phyloP scores from a whole-genome alignment of 306 rosid species.

The Mucuna pruriens region DNA sequence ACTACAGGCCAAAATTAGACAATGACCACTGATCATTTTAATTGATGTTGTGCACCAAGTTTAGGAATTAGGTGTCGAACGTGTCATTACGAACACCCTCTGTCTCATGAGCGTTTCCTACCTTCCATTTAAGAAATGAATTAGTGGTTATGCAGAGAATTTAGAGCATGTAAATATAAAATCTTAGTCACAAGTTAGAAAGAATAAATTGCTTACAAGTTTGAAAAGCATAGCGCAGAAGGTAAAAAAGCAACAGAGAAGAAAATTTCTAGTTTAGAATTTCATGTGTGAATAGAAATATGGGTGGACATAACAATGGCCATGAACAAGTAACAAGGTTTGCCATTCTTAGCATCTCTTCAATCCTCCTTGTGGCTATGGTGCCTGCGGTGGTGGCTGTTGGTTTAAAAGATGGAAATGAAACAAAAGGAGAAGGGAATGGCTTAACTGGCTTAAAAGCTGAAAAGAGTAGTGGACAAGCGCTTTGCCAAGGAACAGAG shows the following conservation, averaged over 20 bases:
- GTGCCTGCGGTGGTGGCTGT: slow-evolving; percentile 3
- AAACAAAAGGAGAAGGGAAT: background rate
- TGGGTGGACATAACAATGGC: background rate
- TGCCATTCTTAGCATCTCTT: slow-evolving; percentile 28
- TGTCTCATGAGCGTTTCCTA: too few relatives aligned
- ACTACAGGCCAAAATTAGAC: background rate
- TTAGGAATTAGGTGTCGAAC: slow-evolving; percentile 4
- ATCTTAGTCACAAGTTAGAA: too few relatives aligned
- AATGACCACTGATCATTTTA: background rate
- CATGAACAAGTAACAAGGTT: background rate
- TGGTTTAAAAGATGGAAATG: background rate
- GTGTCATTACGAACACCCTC: background rate
- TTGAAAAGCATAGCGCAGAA: too few relatives aligned
- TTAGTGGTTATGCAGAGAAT: too few relatives aligned
- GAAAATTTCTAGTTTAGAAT: too few relatives aligned
- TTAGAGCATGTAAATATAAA: too few relatives aligned
- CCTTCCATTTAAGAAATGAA: too few relatives aligned
- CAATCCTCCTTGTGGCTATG: slow-evolving; percentile 37
- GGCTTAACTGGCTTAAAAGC: too few relatives aligned
- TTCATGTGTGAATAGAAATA: background rate
- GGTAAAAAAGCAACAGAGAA: background rate
- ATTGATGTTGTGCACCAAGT: background rate
- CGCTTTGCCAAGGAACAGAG: slow-evolving; percentile 61
- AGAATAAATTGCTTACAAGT: too few relatives aligned
- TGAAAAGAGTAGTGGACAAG: slow-evolving; percentile 35